Evolutionary conservation across 768 basidiomycete genomes (phyloP).

Genomic region (Amylocystis lapponica): DNA sequence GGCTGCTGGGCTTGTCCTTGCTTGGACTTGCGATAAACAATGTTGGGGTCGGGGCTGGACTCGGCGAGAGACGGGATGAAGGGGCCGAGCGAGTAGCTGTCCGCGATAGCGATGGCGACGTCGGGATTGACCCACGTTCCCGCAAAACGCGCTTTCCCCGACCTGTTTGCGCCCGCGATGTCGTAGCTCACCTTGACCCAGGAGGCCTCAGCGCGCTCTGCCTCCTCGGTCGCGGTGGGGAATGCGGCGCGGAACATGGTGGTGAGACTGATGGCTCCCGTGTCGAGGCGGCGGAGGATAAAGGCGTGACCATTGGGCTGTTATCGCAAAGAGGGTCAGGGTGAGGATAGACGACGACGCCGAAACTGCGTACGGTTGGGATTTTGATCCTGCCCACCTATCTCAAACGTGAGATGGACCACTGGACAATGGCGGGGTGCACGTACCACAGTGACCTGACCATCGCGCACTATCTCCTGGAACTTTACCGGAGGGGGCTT

Average conservation of each 20-base stretch:
- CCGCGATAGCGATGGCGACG: constrained; percentile 63
- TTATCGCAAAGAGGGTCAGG: constrained; percentile 15
- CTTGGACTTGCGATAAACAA: constrained; percentile 71
- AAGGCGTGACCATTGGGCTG: constrained; percentile 83
- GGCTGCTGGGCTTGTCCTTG: constrained; percentile 29
- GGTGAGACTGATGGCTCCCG: constrained; percentile 85
- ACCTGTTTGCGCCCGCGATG: constrained; percentile 62
- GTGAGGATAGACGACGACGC: constrained; percentile 14
- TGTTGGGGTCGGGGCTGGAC: constrained; percentile 72
- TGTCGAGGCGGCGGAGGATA: constrained; percentile 90
- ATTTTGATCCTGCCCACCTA: constrained; percentile 90
- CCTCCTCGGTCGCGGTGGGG: constrained; percentile 68
- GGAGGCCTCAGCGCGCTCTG: constrained; percentile 72
- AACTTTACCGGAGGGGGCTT: constrained; percentile 79
- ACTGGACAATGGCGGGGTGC: constrained; percentile 2
- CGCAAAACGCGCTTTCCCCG: constrained; percentile 67
- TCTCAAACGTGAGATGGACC: constrained; percentile 11
- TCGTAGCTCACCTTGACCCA: constrained; percentile 84
- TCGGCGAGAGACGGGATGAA: constrained; percentile 62
- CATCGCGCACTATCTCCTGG: constrained; percentile 85
- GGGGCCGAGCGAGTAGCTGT: constrained; percentile 54
- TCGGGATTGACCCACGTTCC: constrained; percentile 79
- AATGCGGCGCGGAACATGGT: constrained; percentile 97
- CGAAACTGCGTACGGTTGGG: constrained; percentile 59
- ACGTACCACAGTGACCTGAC: constrained; percentile 77